A percentile compares a stretch with the other conserved stretches of the same genome.
Conservation (phyloP, 495 filamentous ascomycete species). For the Niebla homalea region DNA sequence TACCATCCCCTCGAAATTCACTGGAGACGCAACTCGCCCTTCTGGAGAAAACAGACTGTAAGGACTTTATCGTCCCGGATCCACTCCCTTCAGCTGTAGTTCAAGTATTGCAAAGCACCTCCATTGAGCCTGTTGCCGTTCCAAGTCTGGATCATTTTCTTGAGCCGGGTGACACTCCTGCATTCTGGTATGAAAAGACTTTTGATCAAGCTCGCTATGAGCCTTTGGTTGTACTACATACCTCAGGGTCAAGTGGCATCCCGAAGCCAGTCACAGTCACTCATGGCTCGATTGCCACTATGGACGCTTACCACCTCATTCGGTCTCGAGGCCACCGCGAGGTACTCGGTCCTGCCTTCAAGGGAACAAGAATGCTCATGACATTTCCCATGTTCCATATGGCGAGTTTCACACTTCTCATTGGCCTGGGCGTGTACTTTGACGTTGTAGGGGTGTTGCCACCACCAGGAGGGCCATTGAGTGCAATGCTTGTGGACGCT, state of each 20-base stretch:
- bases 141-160: constrained; percentile 16
- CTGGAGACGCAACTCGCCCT: constrained; percentile 26
- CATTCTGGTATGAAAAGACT: constrained; percentile 22
- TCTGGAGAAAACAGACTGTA: constrained; percentile 23
- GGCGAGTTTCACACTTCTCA: neutral
- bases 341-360: neutral
- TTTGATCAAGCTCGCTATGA: constrained; percentile 21
- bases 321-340: neutral
- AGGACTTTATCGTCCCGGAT: constrained; percentile 7
- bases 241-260: constrained; percentile 32
- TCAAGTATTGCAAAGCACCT: neutral
- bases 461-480: constrained; percentile 1
- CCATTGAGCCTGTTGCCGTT: constrained; percentile 12
- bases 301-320: constrained; percentile 7
- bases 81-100: neutral
- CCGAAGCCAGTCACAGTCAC: constrained; percentile 29
- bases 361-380: constrained; percentile 6
- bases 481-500: neutral
- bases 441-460: constrained; percentile 1
- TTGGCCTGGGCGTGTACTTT: neutral
- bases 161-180: neutral
- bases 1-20: constrained; percentile 29
- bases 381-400: constrained; percentile 8
- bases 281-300: constrained; percentile 15
- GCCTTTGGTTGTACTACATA: constrained; percentile 27